Conservation (phyloP, 1,139 yeast species). For the Suhomyces bokatorum region DNA sequence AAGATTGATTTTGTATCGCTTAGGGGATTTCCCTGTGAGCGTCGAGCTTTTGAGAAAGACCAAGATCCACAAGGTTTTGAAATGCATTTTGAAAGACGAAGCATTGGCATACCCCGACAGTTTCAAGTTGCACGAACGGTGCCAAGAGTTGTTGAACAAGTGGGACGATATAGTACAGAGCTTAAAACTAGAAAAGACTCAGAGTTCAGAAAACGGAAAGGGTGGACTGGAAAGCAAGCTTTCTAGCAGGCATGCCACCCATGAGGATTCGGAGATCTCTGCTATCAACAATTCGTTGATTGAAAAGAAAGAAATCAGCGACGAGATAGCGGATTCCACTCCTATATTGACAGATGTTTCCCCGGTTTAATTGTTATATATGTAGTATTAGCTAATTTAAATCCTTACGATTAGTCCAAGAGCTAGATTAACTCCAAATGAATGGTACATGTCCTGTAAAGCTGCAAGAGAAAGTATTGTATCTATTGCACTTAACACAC, state of each 20-base stretch:
- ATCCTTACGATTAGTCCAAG: neutral
- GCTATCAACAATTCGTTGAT: constrained; percentile 18
- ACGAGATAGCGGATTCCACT: constrained; percentile 6
- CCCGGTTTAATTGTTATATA: constrained; percentile 12
- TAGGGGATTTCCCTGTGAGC: constrained; percentile 52
- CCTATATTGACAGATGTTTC: constrained; percentile 9
- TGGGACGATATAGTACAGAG: constrained; percentile 46
- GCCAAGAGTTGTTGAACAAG: constrained; percentile 41
- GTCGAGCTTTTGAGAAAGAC: constrained; percentile 55
- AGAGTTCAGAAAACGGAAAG: constrained; percentile 12
- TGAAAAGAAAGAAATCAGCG: constrained; percentile 12
- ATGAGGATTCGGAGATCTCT: constrained; percentile 39
- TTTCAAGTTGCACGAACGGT: constrained; percentile 49
- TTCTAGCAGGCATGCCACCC: constrained; percentile 17
- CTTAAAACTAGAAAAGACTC: constrained; percentile 35
- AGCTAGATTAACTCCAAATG: no score
- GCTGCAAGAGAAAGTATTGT: no score
- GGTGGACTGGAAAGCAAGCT: constrained; percentile 14
- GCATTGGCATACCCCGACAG: constrained; percentile 47
- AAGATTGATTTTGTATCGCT: constrained; percentile 52
- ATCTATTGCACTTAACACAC: no score
- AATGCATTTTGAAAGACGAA: constrained; percentile 46
- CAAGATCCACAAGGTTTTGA: constrained; percentile 54
- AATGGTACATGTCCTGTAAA: no score
- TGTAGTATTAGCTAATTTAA: constrained; percentile 12